These are phyloP conservation scores for Pythium plurisporium DNA, from an alignment of 352 stramenopile species.

Conservation along the genomic window DNA sequence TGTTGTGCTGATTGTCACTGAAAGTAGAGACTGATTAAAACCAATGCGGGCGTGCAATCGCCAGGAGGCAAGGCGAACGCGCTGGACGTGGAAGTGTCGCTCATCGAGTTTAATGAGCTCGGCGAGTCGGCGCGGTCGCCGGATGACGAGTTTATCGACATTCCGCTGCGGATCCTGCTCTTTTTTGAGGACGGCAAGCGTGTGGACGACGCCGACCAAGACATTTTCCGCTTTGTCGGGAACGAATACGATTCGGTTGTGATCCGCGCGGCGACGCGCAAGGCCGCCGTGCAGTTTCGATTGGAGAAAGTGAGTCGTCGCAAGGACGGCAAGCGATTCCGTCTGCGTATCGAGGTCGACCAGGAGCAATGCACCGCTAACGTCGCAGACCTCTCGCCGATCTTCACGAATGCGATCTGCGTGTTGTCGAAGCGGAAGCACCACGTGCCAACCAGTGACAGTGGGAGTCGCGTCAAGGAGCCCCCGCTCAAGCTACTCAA, in stretches of 20 bases:
- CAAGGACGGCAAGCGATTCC: conserved; percentile 84
- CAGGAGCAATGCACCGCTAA: conserved; percentile 81
- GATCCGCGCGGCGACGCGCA: conserved; percentile 56
- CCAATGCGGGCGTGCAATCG: too few species aligned
- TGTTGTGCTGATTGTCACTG: neutral
- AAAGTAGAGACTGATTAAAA: too few species aligned
- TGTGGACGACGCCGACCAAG: conserved; percentile 78
- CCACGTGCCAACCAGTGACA: conserved; percentile 30
- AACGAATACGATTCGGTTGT: conserved; percentile 85
- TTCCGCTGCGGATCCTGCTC: conserved; percentile 71
- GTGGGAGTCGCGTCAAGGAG: conserved; percentile 40
- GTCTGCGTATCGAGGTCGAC: conserved; percentile 80
- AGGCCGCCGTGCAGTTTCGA: conserved; percentile 71
- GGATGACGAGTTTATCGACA: conserved; percentile 75
- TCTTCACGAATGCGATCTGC: conserved; percentile 86
- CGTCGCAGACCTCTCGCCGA: conserved; percentile 63
- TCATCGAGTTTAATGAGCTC: conserved; percentile 73
- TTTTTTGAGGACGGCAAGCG: conserved; percentile 86
- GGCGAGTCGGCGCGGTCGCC: conserved; percentile 59
- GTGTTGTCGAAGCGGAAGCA: conserved; percentile 86
- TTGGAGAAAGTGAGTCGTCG: conserved; percentile 83
- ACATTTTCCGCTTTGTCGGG: conserved; percentile 85
- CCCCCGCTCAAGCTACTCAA: conserved; percentile 58
- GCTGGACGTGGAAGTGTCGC: conserved; percentile 70
- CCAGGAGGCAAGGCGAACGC: conserved; percentile 74